Base-by-base conservation (phyloP, 768 basidiomycete genomes). In the Postia placenta region DNA sequence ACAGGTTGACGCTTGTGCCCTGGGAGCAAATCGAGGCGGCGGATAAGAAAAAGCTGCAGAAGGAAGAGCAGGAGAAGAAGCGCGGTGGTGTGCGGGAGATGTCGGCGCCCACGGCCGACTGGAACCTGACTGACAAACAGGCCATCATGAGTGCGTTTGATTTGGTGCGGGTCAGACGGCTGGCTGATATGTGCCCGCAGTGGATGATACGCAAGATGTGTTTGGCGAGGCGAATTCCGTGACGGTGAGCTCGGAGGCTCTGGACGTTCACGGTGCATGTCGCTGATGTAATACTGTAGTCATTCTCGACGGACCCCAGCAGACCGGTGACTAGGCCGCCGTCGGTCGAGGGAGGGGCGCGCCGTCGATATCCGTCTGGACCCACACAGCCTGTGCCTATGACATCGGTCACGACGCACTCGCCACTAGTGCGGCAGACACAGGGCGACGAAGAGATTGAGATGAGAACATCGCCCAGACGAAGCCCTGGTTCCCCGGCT, bases 1-100 rank as follows among this genome's bases (percentile, higher is more conserved):
- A 70, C 6, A 72, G 75, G 17, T 85, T 87, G 64, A 87, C 86
- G 14, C 56, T 81, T 54, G 77, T 92, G 1, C 90, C 91, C 3
- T 93, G 80, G 74, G 79, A 84, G 4, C 64, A 80, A 54, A 73
- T 82, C 35, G 61, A 73, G 54, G 67, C 63, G 4, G 66, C 71
- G 42, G 73, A 74, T 39, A 58, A 57, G n/a, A 60, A 52, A 43
- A 52, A 57, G 23, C 47, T 38, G 35, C 41, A 22, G 23, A 28
- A 52, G 46, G 57, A 55, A 19, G 51, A 46, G 42, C 5, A 42
- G 25, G 51, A 49, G 38, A 38, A 39, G 28, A 42, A 48, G 44
- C 22, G 30, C 4, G 30, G 41, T 15, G 12, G 24, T 7, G n/a
- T 49, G 35, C 43, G 27, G 20, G 50, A 57, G 39, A 39, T 26